Evolutionary conservation across 2,329 filamentous ascomycete species (phyloP), one percentile per base, ranked within the genome.

Genomic region (Metarhizium robertsii): DNA sequence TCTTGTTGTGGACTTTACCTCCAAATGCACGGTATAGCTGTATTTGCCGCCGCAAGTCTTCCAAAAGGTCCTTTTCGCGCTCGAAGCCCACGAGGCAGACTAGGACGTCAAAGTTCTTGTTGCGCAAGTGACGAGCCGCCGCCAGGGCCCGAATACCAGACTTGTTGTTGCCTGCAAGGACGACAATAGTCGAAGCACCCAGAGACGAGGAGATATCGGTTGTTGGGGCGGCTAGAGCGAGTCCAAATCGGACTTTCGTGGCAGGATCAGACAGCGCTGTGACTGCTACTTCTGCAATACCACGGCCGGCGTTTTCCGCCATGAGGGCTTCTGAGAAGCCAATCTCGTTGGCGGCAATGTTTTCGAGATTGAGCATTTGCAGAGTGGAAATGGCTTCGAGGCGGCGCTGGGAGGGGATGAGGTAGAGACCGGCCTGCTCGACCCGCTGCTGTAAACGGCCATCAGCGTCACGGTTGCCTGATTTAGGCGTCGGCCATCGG

Each of bases 121-220:
- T 92, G 53, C 89, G 84, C 8, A 97, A 79, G 68, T 97, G 92
- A 4, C 94, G 84, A 32, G 87, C 91, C 4, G 91, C 91, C 14
- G 90, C 88, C 53, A 97, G 79, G 3, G 91, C 90, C 57, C 92
- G 81, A 42, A 89, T 86, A 43, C 92, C 92, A 1, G 87, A 91
- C 61, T 90, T 90, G 70, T 96, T 92, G 69, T 96, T 97, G n/a
- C 94, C 92, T 0, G 90, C 92, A n/a, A 97, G 78, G 6, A 97
- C 83, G 25, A 95, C 84, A 36, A 84, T 73, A 0, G 77, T 75
- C 4, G 71, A 69, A 47, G 63, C 69, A 58, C 57, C 67, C 45
- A 66, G 55, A 4, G 54, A 42, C 11, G 56, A 50, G 8, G 53
- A 53, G 40, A 62, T 63, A 8, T 68, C 66, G 20, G 65, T 62